Evolutionary conservation across 2,329 filamentous ascomycete species (phyloP), one percentile per base, ranked within the genome.

Genomic region (Triangularia verruculosa): DNA sequence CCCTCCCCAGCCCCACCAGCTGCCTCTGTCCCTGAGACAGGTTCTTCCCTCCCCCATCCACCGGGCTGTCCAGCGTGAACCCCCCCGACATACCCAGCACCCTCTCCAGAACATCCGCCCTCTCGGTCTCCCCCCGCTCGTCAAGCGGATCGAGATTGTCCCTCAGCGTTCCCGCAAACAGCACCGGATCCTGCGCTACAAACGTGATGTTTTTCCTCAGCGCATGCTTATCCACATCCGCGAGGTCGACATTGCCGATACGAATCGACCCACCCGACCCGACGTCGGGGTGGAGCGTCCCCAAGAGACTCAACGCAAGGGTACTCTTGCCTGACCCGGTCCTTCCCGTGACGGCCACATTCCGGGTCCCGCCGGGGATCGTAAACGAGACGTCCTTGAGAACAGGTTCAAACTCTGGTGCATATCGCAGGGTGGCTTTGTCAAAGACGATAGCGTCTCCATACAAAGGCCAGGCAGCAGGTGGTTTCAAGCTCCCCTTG

Each of bases 321-420:
- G 93, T 97, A 27, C 89, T 93, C 77, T 97, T 97, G 15, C 93
- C 93, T 0, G 91, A 95, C 0, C 91, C 89, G 0, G 93, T 97
- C 34, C 93, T 87, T 1, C 93, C 93, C 1, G 94, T 88, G 5
- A 97, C 85, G 0, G 84, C 84, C 43, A 85, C 86, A 0, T 83
- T 86, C n/a, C 39, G 39, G 8, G 83, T 79, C 1, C 84, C 83
- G 2, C 83, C 83, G 0, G 90, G 90, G 59, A 97, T 92, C 1
- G 81, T 85, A 65, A 97, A 87, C 0, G 85, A 86, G 27, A 96
- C 80, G 53, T 88, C 80, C 7, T 81, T 78, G 0, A 97, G 77
- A 0, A 92, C 90, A 0, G 90, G 88, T 0, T 93, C 90, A 0
- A 96, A 84, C 64, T 90, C 85, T 0, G 89, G 86, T 6, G 91